Percentiles rank a stretch among this genome's conserved stretches.
Evolutionary conservation across 2,329 filamentous ascomycete genomes (phyloP).

Genomic region (Ambrosiella xylebori): DNA sequence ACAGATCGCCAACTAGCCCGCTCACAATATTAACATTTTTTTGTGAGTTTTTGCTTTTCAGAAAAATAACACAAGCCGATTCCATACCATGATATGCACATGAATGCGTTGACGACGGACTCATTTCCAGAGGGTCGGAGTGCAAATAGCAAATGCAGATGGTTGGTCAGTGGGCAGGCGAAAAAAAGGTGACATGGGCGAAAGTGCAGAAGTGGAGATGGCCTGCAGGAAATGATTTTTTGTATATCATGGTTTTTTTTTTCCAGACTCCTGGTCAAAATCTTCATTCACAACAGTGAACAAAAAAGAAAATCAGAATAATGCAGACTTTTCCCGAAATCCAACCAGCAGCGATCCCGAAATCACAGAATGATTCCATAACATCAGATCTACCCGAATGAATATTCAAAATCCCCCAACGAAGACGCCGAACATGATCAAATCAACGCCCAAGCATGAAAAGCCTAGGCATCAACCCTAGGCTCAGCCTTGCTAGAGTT

Average conservation of each 20-base stretch:
- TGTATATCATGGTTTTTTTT: slow-evolving; percentile 8
- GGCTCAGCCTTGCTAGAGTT: background rate
- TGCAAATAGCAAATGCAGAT: slow-evolving; percentile 5
- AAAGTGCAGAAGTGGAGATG: slow-evolving; percentile 6
- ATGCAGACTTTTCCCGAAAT: background rate
- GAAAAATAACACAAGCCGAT: slow-evolving; percentile 1
- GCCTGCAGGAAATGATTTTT: slow-evolving; percentile 7
- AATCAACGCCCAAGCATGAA: background rate
- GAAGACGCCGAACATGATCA: too few relatives aligned
- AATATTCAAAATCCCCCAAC: too few relatives aligned
- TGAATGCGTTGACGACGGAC: background rate
- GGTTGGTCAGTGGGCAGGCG: slow-evolving; percentile 4
- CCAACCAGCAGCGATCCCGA: too few relatives aligned
- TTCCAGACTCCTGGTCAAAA: background rate
- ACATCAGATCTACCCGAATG: too few relatives aligned
- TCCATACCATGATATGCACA: background rate
- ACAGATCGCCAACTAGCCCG: background rate
- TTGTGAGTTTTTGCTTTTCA: slow-evolving; percentile 7
- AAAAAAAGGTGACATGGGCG: background rate
- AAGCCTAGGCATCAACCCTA: background rate
- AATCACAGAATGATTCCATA: too few relatives aligned
- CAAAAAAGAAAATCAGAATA: background rate
- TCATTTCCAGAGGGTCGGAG: slow-evolving; percentile 9
- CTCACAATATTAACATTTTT: background rate
- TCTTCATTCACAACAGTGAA: background rate